phyloP scores from a whole-genome alignment of 305 asterid genomes.

The Fraxinus latifolia region DNA sequence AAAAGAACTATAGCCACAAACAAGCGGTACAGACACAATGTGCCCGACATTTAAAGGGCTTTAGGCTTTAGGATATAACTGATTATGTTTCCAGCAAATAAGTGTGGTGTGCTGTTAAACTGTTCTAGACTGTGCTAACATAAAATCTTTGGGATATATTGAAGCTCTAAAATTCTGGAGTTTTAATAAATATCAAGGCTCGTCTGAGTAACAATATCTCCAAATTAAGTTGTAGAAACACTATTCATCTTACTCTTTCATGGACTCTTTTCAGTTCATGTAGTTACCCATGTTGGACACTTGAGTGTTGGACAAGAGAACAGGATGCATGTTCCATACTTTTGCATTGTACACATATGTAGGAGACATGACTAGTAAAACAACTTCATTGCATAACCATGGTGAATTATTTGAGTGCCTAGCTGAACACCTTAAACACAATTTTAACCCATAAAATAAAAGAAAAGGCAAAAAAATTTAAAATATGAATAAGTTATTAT shows the following conservation, averaged over 20 bases:
- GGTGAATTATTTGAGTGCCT: neutral
- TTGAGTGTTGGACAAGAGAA: neutral
- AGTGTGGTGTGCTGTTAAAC: neutral
- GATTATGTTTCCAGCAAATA: neutral
- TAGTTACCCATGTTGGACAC: neutral
- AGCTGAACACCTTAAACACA: neutral
- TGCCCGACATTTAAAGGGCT: neutral
- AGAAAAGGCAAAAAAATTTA: neutral
- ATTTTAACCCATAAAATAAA: neutral
- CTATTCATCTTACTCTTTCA: neutral
- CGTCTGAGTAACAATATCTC: neutral
- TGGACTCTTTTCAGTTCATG: neutral
- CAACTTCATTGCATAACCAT: neutral
- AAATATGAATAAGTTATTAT: neutral
- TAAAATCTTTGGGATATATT: neutral
- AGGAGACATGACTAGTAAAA: neutral
- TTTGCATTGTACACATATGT: neutral
- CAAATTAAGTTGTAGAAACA: neutral
- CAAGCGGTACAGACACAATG: neutral
- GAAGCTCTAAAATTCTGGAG: neutral
- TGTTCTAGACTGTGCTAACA: neutral
- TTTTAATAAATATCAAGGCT: neutral
- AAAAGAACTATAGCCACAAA: neutral
- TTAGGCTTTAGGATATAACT: neutral
- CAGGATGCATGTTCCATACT: neutral